phyloP scores from a whole-genome alignment of 2,329 filamentous ascomycete species.

The Stagonosporopsis tanaceti region DNA sequence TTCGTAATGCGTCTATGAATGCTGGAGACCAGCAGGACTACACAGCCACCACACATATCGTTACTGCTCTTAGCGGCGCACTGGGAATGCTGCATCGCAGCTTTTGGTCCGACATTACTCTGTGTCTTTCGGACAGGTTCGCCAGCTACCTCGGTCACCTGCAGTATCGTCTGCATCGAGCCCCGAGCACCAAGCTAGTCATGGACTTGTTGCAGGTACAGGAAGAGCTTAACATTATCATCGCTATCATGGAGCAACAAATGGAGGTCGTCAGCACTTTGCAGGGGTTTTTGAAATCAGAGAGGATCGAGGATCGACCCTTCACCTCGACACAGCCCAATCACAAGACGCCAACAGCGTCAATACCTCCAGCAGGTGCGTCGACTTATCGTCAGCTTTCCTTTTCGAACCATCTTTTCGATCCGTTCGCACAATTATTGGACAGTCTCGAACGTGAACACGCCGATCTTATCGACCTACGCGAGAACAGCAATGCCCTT shows the following conservation, averaged over 20 bases:
- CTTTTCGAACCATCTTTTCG: constrained; percentile 43
- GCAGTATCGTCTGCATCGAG: constrained; percentile 53
- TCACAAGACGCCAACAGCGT: constrained; percentile 16
- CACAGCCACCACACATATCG: constrained; percentile 48
- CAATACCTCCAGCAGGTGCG: constrained; percentile 33
- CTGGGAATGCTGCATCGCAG: constrained; percentile 54
- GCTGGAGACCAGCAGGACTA: constrained; percentile 47
- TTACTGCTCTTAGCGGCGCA: constrained; percentile 51
- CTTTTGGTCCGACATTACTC: constrained; percentile 54
- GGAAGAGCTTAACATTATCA: constrained; percentile 56
- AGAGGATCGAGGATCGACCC: constrained; percentile 11
- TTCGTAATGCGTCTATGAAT: constrained; percentile 50
- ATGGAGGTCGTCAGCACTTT: constrained; percentile 49
- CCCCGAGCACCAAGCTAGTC: constrained; percentile 54
- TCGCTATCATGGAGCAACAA: constrained; percentile 54
- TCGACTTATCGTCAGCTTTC: constrained; percentile 52
- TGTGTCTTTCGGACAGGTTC: constrained; percentile 53
- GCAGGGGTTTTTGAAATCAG: constrained; percentile 23
- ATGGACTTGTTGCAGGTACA: constrained; percentile 56
- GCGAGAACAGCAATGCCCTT: constrained; percentile 54
- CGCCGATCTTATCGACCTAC: constrained; percentile 50
- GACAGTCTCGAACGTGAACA: constrained; percentile 54
- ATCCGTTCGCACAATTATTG: constrained; percentile 50
- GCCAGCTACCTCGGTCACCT: constrained; percentile 54
- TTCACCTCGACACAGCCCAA: constrained; percentile 23